Base-by-base conservation (phyloP, 1,284 basidiomycete genomes). In the Malassezia psittaci region DNA sequence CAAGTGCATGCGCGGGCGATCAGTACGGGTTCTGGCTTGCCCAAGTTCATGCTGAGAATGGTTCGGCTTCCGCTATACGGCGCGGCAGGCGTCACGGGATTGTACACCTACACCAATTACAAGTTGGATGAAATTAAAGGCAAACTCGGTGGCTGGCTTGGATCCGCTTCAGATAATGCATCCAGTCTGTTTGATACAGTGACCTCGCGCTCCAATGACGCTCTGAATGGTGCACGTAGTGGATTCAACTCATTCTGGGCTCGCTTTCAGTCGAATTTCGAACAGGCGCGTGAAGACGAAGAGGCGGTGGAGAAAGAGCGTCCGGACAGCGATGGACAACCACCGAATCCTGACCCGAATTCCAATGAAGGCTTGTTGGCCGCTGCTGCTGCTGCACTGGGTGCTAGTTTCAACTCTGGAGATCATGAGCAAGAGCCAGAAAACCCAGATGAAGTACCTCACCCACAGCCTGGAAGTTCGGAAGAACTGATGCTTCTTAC, bases 401-500 rank as follows among this genome's bases (percentile, higher is more conserved):
- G 21, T 19, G 54, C 48, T 15, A 18, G 48, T 1, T 16, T 51
- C 5, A 38, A 57, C 59, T 16, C 57, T 33, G 52, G 15, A 2
- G 34, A 39, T 16, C 38, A 46, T 24, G 38, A 45, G 6, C 43
- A 52, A 16, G 58, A 60, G 29, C 16, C 51, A 46, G 18, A 37
- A 50, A 13, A 34, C 32, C 8, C 36, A 1, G 51, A 32, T 5
- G 54, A 53, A 8, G 7, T 32, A 9, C 41, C 41, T 19, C 29
- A 52, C 36, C 34, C 47, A 42, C 16, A 34, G 49, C 18, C 52
- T 44, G 15, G 51, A 29, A 61, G 61, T 45, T 60, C 68, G 5
- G 62, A 69, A 43, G 72, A 74, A 51, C 81, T 96, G 48, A 88
- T 96, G 84, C 83, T 91, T 65, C 79, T 99, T 51, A 99, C 94